Evolutionary conservation across 139 green algal genomes (phyloP).

Genomic region (Bryopsis sp.): DNA sequence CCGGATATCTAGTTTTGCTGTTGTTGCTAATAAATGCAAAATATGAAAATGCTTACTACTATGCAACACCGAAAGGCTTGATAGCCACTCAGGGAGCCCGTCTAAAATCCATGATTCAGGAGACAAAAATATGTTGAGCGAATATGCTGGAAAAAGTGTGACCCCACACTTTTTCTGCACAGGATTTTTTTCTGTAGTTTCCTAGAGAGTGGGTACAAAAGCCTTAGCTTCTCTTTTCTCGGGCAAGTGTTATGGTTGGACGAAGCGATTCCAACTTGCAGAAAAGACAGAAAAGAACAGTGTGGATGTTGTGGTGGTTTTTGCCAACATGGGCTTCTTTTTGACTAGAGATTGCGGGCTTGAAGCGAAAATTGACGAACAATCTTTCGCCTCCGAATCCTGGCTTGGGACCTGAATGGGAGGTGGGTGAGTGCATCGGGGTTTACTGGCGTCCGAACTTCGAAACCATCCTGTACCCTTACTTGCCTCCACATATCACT

Average conservation of each 20-base stretch:
- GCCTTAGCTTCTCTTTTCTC: too few relatives aligned
- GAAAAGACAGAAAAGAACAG: too few relatives aligned
- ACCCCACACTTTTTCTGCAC: too few relatives aligned
- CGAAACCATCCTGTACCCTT: conserved; percentile 91
- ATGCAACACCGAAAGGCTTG: too few relatives aligned
- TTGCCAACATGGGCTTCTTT: neutral
- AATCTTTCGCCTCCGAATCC: conserved; percentile 56
- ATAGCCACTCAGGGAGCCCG: neutral
- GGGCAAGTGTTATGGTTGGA: too few relatives aligned
- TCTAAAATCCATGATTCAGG: neutral
- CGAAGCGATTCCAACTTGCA: too few relatives aligned
- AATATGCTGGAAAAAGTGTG: too few relatives aligned
- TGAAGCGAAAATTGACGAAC: conserved; percentile 77
- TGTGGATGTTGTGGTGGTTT: too few relatives aligned
- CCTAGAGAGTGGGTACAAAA: too few relatives aligned
- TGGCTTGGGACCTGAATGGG: conserved; percentile 38
- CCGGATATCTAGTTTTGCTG: neutral
- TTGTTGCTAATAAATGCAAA: too few relatives aligned
- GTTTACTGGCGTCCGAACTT: conserved; percentile 83
- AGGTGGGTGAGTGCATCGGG: conserved; percentile 46
- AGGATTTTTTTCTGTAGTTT: too few relatives aligned
- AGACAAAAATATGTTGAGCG: neutral
- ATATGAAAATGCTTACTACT: too few relatives aligned
- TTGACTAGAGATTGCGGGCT: conserved; percentile 69
- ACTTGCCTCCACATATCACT: conserved; percentile 89